Percentiles rank a stretch among this genome's conserved stretches.
These are phyloP conservation scores for Cyphellophora europaea DNA, from an alignment of 2,329 filamentous ascomycete species.

Conservation along the genomic window DNA sequence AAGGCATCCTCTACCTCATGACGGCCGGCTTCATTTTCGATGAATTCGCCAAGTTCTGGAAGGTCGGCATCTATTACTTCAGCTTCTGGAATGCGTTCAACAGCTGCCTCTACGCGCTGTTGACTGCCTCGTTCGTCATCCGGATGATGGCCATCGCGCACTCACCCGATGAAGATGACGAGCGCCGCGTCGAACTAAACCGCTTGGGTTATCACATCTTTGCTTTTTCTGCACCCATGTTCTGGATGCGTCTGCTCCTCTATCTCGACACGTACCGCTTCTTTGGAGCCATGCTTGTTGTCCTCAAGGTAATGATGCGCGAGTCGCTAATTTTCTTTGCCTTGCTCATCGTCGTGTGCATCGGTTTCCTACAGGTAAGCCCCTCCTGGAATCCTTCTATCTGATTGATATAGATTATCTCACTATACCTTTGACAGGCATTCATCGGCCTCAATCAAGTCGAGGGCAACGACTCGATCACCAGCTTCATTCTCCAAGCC, in stretches of 20 bases:
- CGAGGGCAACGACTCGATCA: constrained; percentile 54
- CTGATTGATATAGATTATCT: background rate
- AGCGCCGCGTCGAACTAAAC: constrained; percentile 56
- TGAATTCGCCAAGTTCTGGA: constrained; percentile 82
- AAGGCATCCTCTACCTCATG: constrained; percentile 80
- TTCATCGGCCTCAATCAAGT: constrained; percentile 86
- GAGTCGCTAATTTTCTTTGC: constrained; percentile 95
- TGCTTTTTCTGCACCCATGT: constrained; percentile 89
- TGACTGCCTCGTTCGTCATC: constrained; percentile 68
- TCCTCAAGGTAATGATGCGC: constrained; percentile 91
- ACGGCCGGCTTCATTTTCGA: constrained; percentile 86
- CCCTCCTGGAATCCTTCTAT: constrained; percentile 9
- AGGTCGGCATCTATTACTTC: constrained; percentile 82
- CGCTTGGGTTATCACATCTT: constrained; percentile 86
- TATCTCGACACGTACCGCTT: constrained; percentile 92
- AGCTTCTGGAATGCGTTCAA: constrained; percentile 99
- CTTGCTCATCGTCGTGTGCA: constrained; percentile 69
- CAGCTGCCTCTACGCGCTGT: constrained; percentile 65
- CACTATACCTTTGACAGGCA: no score
- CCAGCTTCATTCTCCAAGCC: constrained; percentile 37
- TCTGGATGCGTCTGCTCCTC: constrained; percentile 85
- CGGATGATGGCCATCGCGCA: constrained; percentile 70
- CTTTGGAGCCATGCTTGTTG: constrained; percentile 96
- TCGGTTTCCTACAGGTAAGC: constrained; percentile 61
- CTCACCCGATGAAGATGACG: constrained; percentile 37